Evolutionary conservation across 1,139 yeast genomes (phyloP), one percentile per base, ranked within the genome.

Genomic region (Debaryomyces robertsiae): DNA sequence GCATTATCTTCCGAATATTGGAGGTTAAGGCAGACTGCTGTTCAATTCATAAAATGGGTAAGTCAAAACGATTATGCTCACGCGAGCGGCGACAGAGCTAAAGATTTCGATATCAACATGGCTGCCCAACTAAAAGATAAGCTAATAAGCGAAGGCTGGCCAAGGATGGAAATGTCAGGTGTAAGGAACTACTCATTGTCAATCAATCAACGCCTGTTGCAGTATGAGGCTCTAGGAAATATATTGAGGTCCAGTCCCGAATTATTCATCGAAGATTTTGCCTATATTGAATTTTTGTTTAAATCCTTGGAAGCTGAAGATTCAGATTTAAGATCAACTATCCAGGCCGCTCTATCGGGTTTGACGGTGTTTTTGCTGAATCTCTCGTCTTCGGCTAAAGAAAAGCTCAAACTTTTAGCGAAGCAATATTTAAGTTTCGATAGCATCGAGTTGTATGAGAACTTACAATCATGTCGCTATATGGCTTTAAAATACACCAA

Each of bases 151-250:
- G 82, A 79, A 45, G 86, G 85, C 1, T 80, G 85, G 85, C 85
- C 85, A 3, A 64, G 60, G 43, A 49, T 73, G 36, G 72, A 73
- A 39, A 50, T 38, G 37, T 44, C 52, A 27, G 53, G 51, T 38
- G 60, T 58, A 4, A 57, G 56, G n/a, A 62, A 61, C 38, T 63
- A 60, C 42, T 46, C 64, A 1, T 49, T 65, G 3, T 56, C 65
- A 7, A 46, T 71, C 1, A 49, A 57, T 2, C 75, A 81, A 46
- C 74, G 95, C 48, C 74, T 78, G 51, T 65, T 75, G 23, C 88
- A 85, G 46, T 90, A 88, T 54, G 96, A 88, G 56, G 82, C 94
- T 0, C 61, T 90, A 34, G 93, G 95, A 2, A 75, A 79, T 29
- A 67, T 88, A 9, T 59, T 87, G 36, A 73, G 74, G 40, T 68